phyloP scores from a whole-genome alignment of 768 basidiomycete species.

The Lactarius tabidus region DNA sequence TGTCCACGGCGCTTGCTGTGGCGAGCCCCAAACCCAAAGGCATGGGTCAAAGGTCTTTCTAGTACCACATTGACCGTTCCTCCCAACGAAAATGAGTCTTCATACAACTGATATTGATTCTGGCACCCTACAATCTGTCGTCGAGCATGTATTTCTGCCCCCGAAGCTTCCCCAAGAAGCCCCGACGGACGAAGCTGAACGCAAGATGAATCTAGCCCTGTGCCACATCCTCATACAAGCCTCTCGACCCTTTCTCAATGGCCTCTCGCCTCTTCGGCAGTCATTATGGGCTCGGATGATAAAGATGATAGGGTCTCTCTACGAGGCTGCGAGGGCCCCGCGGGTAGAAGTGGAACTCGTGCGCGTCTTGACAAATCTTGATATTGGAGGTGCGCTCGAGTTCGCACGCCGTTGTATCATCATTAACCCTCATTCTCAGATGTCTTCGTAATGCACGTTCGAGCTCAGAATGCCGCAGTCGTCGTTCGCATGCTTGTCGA shows the following conservation, averaged over 20 bases:
- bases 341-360: not conserved
- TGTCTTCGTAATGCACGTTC: too few species aligned
- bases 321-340: not conserved
- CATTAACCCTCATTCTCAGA: too few species aligned
- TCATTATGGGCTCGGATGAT: not conserved
- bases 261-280: not conserved
- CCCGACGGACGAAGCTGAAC: not conserved
- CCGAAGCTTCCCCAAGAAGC: slow-evolving; percentile 19
- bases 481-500: too few species aligned
- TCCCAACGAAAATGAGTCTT: not conserved
- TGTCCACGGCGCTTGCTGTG: not conserved
- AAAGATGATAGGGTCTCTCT: slow-evolving; percentile 5
- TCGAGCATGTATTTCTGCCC: slow-evolving; percentile 16
- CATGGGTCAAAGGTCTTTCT: not conserved
- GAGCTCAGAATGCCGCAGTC: too few species aligned
- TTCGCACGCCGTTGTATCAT: too few species aligned
- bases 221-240: slow-evolving; percentile 12
- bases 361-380: too few species aligned
- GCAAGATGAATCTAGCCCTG: not conserved
- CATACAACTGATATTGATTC: not conserved
- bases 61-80: not conserved
- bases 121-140: not conserved
- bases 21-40: not conserved
- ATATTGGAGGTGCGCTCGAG: too few species aligned
- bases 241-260: not conserved